A percentile compares a stretch with the other conserved stretches of the same genome.
These are phyloP conservation scores for Fusarium pseudograminearum DNA, from an alignment of 2,329 filamentous ascomycete genomes.

Conservation along the genomic window DNA sequence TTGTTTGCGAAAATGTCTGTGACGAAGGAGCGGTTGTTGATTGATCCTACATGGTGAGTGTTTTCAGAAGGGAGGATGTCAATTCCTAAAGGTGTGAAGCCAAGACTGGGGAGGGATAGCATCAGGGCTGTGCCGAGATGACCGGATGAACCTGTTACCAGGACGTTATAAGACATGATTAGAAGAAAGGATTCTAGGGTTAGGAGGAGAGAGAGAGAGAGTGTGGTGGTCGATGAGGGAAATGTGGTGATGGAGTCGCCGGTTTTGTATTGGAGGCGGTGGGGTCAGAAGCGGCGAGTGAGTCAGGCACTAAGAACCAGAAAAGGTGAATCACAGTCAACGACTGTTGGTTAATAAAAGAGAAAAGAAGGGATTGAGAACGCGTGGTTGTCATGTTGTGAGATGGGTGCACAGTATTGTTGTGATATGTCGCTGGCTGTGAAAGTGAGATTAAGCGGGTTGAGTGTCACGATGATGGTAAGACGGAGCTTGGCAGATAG, in stretches of 20 bases:
- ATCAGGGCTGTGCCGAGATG: conserved; percentile 61
- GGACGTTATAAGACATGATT: conserved; percentile 50
- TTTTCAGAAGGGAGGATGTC: conserved; percentile 56
- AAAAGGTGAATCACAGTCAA: neutral
- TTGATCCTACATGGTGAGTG: conserved; percentile 54
- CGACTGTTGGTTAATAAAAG: neutral
- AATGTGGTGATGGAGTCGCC: neutral
- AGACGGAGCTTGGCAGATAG: neutral
- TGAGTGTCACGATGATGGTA: conserved; percentile 11
- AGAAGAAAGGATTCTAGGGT: neutral
- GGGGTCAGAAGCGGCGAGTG: conserved; percentile 31
- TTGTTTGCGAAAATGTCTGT: conserved; percentile 48
- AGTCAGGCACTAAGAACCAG: conserved; percentile 27
- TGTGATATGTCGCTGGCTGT: conserved; percentile 8
- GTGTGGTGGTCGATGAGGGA: neutral
- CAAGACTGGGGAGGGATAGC: conserved; percentile 55
- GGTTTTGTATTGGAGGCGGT: conserved; percentile 35
- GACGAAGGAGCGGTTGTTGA: conserved; percentile 54
- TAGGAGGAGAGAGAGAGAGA: neutral
- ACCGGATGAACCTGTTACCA: conserved; percentile 61
- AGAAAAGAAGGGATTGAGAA: neutral
- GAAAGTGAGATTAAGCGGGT: conserved; percentile 24
- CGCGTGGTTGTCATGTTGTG: conserved; percentile 15
- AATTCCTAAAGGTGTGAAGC: conserved; percentile 58
- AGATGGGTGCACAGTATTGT: conserved; percentile 12